These are phyloP conservation scores for Gleditsia sinensis DNA, from an alignment of 306 rosid genomes.

Conservation along the genomic window DNA sequence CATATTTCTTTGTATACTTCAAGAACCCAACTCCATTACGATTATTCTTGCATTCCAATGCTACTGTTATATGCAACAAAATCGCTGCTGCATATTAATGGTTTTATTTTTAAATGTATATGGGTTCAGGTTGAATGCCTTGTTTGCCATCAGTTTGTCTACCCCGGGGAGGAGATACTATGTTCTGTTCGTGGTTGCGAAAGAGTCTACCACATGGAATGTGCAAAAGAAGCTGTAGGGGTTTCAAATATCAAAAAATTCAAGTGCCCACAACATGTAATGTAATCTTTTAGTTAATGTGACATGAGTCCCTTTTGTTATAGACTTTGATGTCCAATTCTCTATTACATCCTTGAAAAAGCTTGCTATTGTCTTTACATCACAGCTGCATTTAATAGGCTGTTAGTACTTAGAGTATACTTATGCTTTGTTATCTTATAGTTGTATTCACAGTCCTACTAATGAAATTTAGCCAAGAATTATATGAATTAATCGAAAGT, in stretches of 20 bases:
- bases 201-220: slow-evolving; percentile 57
- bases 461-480: neutral
- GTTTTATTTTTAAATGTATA: neutral
- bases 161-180: slow-evolving; percentile 54
- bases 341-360: too few species aligned
- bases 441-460: neutral
- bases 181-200: slow-evolving; percentile 79
- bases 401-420: neutral
- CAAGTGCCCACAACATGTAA: slow-evolving; percentile 94
- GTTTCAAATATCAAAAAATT: slow-evolving; percentile 55
- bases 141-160: slow-evolving; percentile 47
- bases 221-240: slow-evolving; percentile 60
- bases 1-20: neutral
- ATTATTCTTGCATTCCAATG: neutral
- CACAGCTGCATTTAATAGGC: neutral
- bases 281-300: slow-evolving; percentile 47
- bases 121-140: slow-evolving; percentile 64
- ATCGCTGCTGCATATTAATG: neutral
- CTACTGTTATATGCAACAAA: neutral
- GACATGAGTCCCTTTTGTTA: neutral
- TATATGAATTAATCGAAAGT: neutral
- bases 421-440: neutral
- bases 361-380: too few species aligned
- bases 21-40: neutral
- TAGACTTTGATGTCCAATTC: neutral